phyloP scores from a whole-genome alignment of 75 land plant species.

The Larix kaempferi region DNA sequence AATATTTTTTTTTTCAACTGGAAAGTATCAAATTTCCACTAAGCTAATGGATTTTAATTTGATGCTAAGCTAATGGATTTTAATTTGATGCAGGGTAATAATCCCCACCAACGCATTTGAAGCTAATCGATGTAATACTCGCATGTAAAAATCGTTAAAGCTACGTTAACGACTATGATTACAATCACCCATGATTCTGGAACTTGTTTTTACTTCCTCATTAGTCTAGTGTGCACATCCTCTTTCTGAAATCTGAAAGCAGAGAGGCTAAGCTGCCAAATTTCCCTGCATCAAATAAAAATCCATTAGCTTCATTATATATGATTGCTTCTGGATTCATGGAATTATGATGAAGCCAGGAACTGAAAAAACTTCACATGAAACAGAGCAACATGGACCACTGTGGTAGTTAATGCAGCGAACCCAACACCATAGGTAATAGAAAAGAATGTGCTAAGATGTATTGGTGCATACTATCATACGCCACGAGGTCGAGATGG shows the following conservation, averaged over 20 bases:
- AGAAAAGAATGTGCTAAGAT: constrained; percentile 55
- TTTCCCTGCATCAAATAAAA: constrained; percentile 26
- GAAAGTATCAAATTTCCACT: too few relatives aligned
- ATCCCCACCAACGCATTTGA: constrained; percentile 62
- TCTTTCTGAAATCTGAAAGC: constrained; percentile 24
- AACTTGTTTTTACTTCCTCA: constrained; percentile 46
- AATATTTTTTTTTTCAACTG: too few relatives aligned
- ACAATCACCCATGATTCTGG: constrained; percentile 45
- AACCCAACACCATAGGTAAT: constrained; percentile 60
- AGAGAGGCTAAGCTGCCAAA: constrained; percentile 35
- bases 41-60: too few relatives aligned
- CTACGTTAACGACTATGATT: constrained; percentile 25
- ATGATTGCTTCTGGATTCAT: neutral
- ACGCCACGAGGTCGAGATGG: constrained; percentile 32
- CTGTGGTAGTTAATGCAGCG: constrained; percentile 51
- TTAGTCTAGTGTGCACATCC: constrained; percentile 58
- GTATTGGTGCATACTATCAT: constrained; percentile 31
- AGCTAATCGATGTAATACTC: constrained; percentile 35
- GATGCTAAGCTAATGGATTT: too few relatives aligned
- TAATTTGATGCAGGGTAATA: too few relatives aligned
- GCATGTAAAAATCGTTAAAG: constrained; percentile 23
- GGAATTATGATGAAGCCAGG: neutral
- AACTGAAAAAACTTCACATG: constrained; percentile 32
- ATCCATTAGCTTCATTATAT: neutral
- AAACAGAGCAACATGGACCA: constrained; percentile 47